Evolutionary conservation across 2,329 filamentous ascomycete genomes (phyloP).

Genomic region (Tolypocladium paradoxum): DNA sequence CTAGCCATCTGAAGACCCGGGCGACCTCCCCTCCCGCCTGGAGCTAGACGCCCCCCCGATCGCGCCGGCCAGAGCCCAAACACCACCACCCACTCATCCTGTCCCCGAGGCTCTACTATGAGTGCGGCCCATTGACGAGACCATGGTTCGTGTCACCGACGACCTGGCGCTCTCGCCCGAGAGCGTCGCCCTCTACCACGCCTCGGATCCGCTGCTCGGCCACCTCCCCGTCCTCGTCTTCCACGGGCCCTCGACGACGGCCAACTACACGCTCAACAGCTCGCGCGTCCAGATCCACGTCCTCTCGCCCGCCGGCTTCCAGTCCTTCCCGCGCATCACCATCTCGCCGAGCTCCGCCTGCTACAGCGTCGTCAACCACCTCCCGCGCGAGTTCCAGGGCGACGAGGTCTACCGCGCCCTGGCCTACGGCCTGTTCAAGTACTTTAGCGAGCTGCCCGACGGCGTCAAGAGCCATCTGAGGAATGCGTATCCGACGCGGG

Average conservation of each 20-base stretch:
- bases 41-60: not conserved
- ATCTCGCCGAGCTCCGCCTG: slow-evolving; percentile 87
- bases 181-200: slow-evolving; percentile 78
- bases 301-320: slow-evolving; percentile 78
- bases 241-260: slow-evolving; percentile 81
- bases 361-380: slow-evolving; percentile 79
- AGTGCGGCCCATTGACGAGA: slow-evolving; percentile 22
- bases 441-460: slow-evolving; percentile 78
- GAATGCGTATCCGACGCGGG: slow-evolving; percentile 42
- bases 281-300: slow-evolving; percentile 93
- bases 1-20: not conserved
- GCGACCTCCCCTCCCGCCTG: not conserved
- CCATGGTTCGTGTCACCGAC: slow-evolving; percentile 75
- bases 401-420: slow-evolving; percentile 87
- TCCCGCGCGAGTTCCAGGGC: slow-evolving; percentile 89
- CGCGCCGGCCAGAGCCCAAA: slow-evolving; percentile 1
- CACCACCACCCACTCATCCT: slow-evolving; percentile 9
- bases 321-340: slow-evolving; percentile 82
- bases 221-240: slow-evolving; percentile 80
- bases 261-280: slow-evolving; percentile 76
- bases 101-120: slow-evolving; percentile 5
- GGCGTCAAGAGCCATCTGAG: slow-evolving; percentile 63
- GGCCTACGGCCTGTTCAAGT: slow-evolving; percentile 87
- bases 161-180: slow-evolving; percentile 72
- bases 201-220: slow-evolving; percentile 72